Evolutionary conservation across 768 basidiomycete genomes (phyloP).

Genomic region (Amanita exitialis): DNA sequence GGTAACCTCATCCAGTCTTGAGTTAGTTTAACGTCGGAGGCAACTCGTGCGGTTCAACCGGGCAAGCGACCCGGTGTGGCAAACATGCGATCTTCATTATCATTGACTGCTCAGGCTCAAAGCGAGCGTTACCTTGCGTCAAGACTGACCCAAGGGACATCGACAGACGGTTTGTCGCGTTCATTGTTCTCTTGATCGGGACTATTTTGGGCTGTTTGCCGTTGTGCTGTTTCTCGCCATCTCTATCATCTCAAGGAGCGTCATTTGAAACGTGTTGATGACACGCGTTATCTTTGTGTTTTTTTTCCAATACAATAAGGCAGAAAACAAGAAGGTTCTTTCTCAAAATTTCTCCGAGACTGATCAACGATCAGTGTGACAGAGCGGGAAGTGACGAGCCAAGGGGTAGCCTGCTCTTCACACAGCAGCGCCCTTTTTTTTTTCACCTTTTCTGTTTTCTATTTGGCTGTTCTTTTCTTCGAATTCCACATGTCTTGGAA

Average conservation of each 20-base stretch:
- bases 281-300: neutral
- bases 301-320: neutral
- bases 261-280: constrained; percentile 3
- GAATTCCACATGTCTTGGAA: too few relatives aligned
- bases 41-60: neutral
- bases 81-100: neutral
- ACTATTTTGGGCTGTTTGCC: neutral
- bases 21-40: neutral
- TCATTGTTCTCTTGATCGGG: neutral
- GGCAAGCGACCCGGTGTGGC: neutral
- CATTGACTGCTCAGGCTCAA: neutral
- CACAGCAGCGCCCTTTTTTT: neutral
- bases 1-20: neutral
- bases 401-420: neutral
- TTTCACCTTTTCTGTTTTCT: neutral
- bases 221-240: too few relatives aligned
- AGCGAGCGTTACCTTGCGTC: neutral
- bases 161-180: neutral
- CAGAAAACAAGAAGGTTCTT: neutral
- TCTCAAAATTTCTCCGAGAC: neutral
- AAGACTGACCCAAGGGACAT: neutral
- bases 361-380: constrained; percentile 2
- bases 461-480: too few relatives aligned
- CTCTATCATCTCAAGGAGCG: neutral
- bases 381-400: neutral